Evolutionary conservation across 2,329 filamentous ascomycete genomes (phyloP).

Genomic region (Exophiala dermatitidis): DNA sequence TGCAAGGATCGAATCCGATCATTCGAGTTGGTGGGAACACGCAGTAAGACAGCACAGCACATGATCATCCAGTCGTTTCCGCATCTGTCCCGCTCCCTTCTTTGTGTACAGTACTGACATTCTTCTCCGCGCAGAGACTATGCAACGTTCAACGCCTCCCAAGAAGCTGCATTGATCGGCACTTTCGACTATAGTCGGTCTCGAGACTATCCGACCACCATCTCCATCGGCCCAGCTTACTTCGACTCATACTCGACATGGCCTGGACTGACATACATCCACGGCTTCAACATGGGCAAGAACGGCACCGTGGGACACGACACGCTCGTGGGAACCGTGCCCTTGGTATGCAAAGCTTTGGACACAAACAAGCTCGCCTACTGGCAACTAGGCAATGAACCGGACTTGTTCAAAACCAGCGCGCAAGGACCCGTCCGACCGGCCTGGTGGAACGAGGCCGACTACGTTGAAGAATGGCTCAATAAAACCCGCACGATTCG

Average conservation of each 20-base stretch:
- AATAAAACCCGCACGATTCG: slow-evolving; percentile 48
- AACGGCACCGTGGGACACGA: slow-evolving; percentile 48
- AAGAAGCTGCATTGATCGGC: slow-evolving; percentile 47
- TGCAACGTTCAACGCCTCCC: slow-evolving; percentile 51
- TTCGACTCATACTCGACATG: slow-evolving; percentile 58
- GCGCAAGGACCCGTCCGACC: slow-evolving; percentile 49
- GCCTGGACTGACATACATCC: slow-evolving; percentile 49
- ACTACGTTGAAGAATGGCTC: slow-evolving; percentile 53
- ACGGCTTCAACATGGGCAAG: slow-evolving; percentile 55
- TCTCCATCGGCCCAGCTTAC: slow-evolving; percentile 54
- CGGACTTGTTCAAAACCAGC: slow-evolving; percentile 52
- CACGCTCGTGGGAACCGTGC: slow-evolving; percentile 49
- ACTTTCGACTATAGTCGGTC: slow-evolving; percentile 46
- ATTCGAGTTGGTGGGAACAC: slow-evolving; percentile 62
- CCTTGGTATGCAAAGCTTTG: slow-evolving; percentile 52
- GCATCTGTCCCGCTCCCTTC: too few relatives aligned
- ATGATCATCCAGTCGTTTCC: not conserved
- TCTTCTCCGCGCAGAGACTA: slow-evolving; percentile 42
- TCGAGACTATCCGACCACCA: slow-evolving; percentile 53
- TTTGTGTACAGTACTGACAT: not conserved
- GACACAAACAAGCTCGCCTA: slow-evolving; percentile 43
- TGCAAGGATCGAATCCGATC: slow-evolving; percentile 52
- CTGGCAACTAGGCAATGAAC: slow-evolving; percentile 61
- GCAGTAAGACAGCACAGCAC: slow-evolving; percentile 34
- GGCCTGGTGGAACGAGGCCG: slow-evolving; percentile 46